Base-by-base conservation (phyloP, 1,284 basidiomycete genomes). In the Abortiporus biennis region DNA sequence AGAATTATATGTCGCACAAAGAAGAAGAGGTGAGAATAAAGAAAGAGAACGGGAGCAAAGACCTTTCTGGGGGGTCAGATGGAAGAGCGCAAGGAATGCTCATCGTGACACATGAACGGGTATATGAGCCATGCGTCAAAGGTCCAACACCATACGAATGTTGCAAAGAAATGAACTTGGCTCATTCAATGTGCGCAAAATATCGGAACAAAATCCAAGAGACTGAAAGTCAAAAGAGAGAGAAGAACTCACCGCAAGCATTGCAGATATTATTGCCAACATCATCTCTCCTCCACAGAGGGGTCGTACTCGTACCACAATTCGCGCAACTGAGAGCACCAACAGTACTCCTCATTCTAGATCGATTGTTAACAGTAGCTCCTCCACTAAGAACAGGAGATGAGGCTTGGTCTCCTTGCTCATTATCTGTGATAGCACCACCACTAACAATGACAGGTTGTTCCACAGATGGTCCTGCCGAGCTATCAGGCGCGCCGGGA, bases 221-320 rank as follows among this genome's bases (percentile, higher is more conserved):
- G 42, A 47, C 16, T 12, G 35, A 42, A 42, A 40, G 38, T 30
- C 16, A 39, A 34, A 37, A 36, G 27, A 35, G 35, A 32, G 24
- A 34, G 22, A 31, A 47, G 39, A 30, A 84, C 90, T 67, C 66
- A 92, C 91, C 91, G 67, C 91, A 94, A 43, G 91, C 92, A 65
- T 94, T 94, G 62, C 87, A 91, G 45, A 88, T 89, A 62, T 89
- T 92, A 67, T 93, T 88, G 39, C 92, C 92, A 47, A 92, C 87
- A 59, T 94, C 92, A 57, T 96, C 93, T 54, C 92, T 72, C 56
- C 92, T 71, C 92, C 92, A 97, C 4, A 97, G 69, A 11, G 92
- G 92, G 1, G 92, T 97, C 33, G 93, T 95, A 61, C 87, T 92
- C 32, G 92, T 95, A 15, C 88, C 87, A 63, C 92, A 96, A 62